Conservation (phyloP, 495 filamentous ascomycete species). For the Trichocladium antarcticum region DNA sequence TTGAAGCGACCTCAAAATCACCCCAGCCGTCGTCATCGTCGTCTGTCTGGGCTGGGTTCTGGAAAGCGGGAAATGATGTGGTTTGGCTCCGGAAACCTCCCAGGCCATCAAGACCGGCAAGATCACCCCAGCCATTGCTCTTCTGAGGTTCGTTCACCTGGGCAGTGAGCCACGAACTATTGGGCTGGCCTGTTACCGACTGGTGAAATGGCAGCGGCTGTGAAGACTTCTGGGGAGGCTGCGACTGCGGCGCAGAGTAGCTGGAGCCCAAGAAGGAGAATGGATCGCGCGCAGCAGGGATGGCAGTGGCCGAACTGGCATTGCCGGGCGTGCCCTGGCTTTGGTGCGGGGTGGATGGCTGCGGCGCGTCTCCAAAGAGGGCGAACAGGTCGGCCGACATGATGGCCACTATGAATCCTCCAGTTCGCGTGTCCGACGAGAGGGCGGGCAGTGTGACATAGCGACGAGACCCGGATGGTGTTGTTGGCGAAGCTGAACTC, state of each 20-base stretch:
- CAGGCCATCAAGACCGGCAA: constrained; percentile 9
- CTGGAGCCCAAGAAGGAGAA: constrained; percentile 14
- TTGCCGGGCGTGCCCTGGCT: constrained; percentile 10
- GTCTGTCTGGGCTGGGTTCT: constrained; percentile 18
- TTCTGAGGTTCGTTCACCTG: constrained; percentile 5
- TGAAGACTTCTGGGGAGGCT: constrained; percentile 15
- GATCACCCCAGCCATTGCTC: constrained; percentile 12
- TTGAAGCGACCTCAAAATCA: constrained; percentile 53
- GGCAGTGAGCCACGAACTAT: constrained; percentile 10
- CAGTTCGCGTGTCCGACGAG: background rate
- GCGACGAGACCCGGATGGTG: background rate
- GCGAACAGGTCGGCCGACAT: constrained; percentile 73
- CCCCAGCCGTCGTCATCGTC: constrained; percentile 62
- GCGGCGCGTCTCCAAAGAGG: constrained; percentile 46
- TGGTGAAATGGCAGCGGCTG: constrained; percentile 13
- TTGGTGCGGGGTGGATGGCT: constrained; percentile 19
- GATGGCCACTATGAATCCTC: background rate
- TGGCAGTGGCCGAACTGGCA: background rate
- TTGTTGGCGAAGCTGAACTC: background rate
- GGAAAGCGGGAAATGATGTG: background rate
- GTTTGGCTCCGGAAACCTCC: constrained; percentile 5
- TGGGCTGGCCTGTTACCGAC: constrained; percentile 7
- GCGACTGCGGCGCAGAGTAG: constrained; percentile 8
- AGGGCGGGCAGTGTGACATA: background rate
- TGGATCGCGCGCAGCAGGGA: constrained; percentile 10